Evolutionary conservation across 345 rosid genomes (phyloP).

Genomic region (Citrus glauca): DNA sequence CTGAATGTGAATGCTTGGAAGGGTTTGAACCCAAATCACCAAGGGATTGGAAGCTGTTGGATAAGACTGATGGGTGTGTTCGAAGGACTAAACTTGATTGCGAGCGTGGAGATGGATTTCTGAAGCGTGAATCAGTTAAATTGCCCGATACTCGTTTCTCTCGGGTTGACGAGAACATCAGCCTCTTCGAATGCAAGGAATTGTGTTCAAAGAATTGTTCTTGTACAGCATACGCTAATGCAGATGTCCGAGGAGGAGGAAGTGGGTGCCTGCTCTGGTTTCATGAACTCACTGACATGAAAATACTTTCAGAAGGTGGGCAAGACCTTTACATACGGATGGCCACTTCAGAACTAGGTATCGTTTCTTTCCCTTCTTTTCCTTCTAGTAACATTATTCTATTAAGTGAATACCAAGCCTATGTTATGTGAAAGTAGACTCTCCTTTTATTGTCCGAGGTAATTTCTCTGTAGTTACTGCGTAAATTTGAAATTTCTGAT

Average conservation of each 20-base stretch:
- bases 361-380: neutral
- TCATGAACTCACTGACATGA: constrained; percentile 37
- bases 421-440: too few relatives aligned
- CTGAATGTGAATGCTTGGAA: constrained; percentile 37
- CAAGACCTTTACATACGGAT: constrained; percentile 25
- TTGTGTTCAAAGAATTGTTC: constrained; percentile 41
- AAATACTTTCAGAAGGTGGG: constrained; percentile 8
- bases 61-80: constrained; percentile 45
- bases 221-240: constrained; percentile 45
- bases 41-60: constrained; percentile 32
- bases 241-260: constrained; percentile 32
- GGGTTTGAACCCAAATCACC: constrained; percentile 40
- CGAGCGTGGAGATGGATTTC: constrained; percentile 31
- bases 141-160: constrained; percentile 37
- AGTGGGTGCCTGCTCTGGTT: constrained; percentile 56
- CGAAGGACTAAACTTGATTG: constrained; percentile 34
- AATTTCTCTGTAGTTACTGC: too few relatives aligned
- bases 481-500: neutral
- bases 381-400: too few relatives aligned
- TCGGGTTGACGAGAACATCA: constrained; percentile 22
- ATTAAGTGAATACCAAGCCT: too few relatives aligned
- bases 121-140: constrained; percentile 26
- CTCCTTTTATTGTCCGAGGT: too few relatives aligned
- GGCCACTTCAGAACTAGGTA: constrained; percentile 24
- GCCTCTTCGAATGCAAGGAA: constrained; percentile 19